Evolutionary conservation across 129 eudicot genomes (phyloP), one percentile per base, ranked within the genome.

Genomic region (Tagetes patula): DNA sequence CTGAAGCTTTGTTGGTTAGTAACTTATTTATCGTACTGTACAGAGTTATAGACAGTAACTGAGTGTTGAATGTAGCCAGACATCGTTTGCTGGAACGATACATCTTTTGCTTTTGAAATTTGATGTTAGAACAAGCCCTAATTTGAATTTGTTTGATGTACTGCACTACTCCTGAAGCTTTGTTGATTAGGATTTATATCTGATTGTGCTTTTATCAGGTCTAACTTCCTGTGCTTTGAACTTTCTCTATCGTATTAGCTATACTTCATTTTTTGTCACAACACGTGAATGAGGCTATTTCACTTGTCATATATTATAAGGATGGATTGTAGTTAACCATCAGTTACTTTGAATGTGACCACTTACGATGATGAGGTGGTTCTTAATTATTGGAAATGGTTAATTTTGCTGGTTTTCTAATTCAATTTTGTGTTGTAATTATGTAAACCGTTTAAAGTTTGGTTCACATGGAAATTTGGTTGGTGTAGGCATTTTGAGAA

Each of bases 401-500:
- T 47, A 3, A 6, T 27, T 31, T 34, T 69, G 34, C 33, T 3
- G 10, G 34, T 4, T 61, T 37, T 36, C 5, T 5, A 33, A 58
- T 58, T 5, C 38, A 31, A 58, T 61, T 11, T 37, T 5, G 31
- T 61, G 67, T 39, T 6, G 0, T 2, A 40, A 0, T 8, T 64
- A 64, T 64, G 32, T n/a, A 64, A 38, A 39, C 33, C 8, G 34
- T 10, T 34, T 60, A n/a, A 14, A 43, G 54, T 54, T 75, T 30
- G 67, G 33, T 55, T n/a, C 6, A 60, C 69, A 0, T 2, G 20
- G 50, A n/a, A 3, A 38, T 56, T 50, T 13, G 14, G 32, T 27
- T 71, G 53, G 42, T 67, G 76, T 53, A 81, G 88, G 83, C 30
- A 74, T 13, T 11, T 72, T 52, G 58, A 48, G 8, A 27, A 13